phyloP scores from a whole-genome alignment of 2,329 filamentous ascomycete species.

The Fusarium circinatum region DNA sequence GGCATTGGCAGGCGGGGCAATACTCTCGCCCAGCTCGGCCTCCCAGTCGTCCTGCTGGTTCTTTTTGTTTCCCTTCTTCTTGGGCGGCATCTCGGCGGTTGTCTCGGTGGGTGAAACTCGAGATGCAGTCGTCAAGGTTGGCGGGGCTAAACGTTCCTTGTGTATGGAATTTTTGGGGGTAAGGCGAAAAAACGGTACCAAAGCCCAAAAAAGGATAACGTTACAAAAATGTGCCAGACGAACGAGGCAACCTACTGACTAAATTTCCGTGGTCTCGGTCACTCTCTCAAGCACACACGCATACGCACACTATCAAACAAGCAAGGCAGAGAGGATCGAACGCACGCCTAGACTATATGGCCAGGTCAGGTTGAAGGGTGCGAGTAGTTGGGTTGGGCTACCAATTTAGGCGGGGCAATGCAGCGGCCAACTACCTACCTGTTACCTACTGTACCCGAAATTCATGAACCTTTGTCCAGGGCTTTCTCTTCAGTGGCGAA shows the following conservation, averaged over 20 bases:
- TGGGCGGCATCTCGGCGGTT: conserved; percentile 79
- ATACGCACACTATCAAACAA: conserved; percentile 2
- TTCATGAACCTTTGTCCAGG: not conserved
- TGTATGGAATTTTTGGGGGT: conserved; percentile 25
- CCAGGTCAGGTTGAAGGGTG: conserved; percentile 12
- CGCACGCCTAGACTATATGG: conserved; percentile 22
- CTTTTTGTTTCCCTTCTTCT: conserved; percentile 90
- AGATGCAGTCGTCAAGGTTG: conserved; percentile 37
- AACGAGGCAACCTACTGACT: conserved; percentile 26
- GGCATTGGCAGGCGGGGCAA: conserved; percentile 63
- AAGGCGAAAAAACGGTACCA: conserved; percentile 8
- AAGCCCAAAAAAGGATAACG: conserved; percentile 15
- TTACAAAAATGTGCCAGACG: conserved; percentile 24
- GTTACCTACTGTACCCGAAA: conserved; percentile 4
- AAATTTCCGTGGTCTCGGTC: conserved; percentile 9
- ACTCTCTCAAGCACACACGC: conserved; percentile 2
- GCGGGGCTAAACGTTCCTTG: conserved; percentile 20
- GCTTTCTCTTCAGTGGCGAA: conserved; percentile 39
- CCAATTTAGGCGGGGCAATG: conserved; percentile 39
- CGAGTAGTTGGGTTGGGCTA: conserved; percentile 27
- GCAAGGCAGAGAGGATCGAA: conserved; percentile 8
- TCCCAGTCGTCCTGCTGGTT: conserved; percentile 93
- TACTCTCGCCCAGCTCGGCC: conserved; percentile 84
- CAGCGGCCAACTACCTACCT: not conserved
- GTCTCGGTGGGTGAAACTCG: conserved; percentile 29